phyloP scores from a whole-genome alignment of 768 basidiomycete species.

The Polyporus arcularius region DNA sequence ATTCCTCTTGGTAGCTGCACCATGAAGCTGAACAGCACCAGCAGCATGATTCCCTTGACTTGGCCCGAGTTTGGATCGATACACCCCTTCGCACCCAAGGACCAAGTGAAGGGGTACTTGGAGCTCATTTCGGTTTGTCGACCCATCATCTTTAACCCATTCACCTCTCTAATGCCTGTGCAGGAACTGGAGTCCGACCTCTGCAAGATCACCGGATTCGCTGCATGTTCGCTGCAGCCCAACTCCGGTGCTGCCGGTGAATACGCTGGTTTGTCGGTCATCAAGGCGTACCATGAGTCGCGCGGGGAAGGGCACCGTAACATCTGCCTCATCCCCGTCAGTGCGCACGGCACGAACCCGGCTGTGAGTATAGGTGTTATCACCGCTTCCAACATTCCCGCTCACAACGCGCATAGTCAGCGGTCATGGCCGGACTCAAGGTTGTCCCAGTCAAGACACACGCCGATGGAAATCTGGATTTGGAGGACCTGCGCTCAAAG shows the following conservation, averaged over 20 bases:
- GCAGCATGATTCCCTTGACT: conserved; percentile 95
- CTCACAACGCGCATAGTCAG: conserved; percentile 56
- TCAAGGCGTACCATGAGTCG: conserved; percentile 92
- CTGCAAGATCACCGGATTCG: conserved; percentile 95
- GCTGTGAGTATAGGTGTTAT: conserved; percentile 59
- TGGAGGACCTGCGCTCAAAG: conserved; percentile 82
- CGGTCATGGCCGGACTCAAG: conserved; percentile 95
- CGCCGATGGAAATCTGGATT: conserved; percentile 84
- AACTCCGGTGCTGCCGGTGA: conserved; percentile 99
- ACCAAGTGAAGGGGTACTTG: conserved; percentile 89
- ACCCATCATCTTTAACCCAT: background rate
- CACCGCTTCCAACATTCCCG: too few species aligned
- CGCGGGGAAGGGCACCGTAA: conserved; percentile 84
- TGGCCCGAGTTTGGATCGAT: conserved; percentile 90
- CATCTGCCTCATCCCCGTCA: conserved; percentile 91
- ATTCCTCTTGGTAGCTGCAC: conserved; percentile 95
- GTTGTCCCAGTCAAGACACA: conserved; percentile 94
- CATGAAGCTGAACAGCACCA: conserved; percentile 98
- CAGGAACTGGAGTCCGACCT: conserved; percentile 91
- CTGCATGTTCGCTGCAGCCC: conserved; percentile 94
- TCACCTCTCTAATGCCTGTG: background rate
- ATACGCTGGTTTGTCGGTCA: conserved; percentile 93
- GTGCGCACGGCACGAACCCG: conserved; percentile 98
- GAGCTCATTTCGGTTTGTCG: conserved; percentile 69
- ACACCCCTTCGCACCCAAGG: conserved; percentile 90